Percentiles rank a stretch among this genome's conserved stretches.
These are phyloP conservation scores for Moricandia moricandioides DNA, from an alignment of 345 rosid species.

Conservation along the genomic window DNA sequence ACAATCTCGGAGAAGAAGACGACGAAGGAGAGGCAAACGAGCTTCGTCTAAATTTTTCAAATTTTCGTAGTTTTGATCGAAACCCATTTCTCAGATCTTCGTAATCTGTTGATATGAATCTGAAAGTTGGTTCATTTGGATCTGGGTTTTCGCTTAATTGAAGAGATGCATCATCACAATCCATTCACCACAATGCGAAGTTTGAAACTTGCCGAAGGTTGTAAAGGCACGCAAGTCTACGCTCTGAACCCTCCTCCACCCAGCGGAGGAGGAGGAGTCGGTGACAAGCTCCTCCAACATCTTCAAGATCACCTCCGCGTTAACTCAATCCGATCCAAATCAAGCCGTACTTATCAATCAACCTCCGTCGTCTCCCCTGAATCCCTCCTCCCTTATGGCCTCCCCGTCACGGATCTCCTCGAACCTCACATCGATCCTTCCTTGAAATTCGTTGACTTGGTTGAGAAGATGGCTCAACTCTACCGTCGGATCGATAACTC, in stretches of 20 bases:
- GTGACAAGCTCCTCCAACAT: conserved; percentile 63
- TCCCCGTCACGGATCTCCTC: conserved; percentile 60
- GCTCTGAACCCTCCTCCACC: conserved; percentile 46
- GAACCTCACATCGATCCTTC: conserved; percentile 44
- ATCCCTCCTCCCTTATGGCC: conserved; percentile 57
- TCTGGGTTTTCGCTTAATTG: neutral
- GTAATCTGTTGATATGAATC: conserved; percentile 2
- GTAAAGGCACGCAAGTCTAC: conserved; percentile 66
- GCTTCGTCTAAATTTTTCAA: neutral
- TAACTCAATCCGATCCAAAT: conserved; percentile 49
- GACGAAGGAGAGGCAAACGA: neutral
- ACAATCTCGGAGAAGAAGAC: neutral
- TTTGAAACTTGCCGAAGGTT: conserved; percentile 65
- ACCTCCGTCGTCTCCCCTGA: conserved; percentile 26
- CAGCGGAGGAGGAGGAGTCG: conserved; percentile 36
- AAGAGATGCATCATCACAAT: conserved; percentile 56
- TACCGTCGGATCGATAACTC: conserved; percentile 51
- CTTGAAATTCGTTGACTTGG: conserved; percentile 1
- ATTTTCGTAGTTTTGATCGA: neutral
- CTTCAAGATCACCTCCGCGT: conserved; percentile 60
- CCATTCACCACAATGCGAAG: conserved; percentile 72
- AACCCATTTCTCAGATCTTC: conserved; percentile 25
- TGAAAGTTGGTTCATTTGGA: neutral
- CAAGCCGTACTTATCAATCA: conserved; percentile 37
- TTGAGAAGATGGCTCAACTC: conserved; percentile 56